Conservation (phyloP, 225 moss, liverwort and hornwort species). For the Polytrichum commune region DNA sequence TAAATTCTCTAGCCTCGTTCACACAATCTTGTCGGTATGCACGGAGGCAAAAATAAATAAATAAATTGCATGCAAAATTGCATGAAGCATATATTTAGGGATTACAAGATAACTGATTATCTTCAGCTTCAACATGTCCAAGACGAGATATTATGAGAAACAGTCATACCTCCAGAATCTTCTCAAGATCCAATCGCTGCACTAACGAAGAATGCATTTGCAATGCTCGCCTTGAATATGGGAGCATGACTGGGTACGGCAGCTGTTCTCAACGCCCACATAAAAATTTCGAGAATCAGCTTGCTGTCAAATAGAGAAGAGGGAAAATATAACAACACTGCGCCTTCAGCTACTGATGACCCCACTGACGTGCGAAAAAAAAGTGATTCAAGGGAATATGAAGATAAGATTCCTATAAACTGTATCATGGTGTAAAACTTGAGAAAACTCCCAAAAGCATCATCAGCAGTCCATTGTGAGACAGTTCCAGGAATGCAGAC, state of each 20-base stretch:
- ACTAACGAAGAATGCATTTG: slow-evolving; percentile 98
- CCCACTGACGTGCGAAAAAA: no score
- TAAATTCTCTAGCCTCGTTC: not conserved
- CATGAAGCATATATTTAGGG: not conserved
- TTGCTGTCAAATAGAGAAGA: no score
- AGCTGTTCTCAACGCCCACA: slow-evolving; percentile 43
- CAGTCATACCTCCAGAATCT: slow-evolving; percentile 70
- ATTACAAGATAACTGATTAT: not conserved
- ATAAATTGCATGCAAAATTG: not conserved
- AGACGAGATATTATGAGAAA: slow-evolving; percentile 7
- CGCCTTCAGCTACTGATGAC: no score
- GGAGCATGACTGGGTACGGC: slow-evolving; percentile 57
- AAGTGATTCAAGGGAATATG: no score
- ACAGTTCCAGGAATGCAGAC: no score
- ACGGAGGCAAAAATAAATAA: slow-evolving; percentile 2
- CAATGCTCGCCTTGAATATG: slow-evolving; percentile 67
- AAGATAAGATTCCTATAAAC: no score
- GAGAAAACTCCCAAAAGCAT: no score
- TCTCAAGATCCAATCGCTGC: slow-evolving; percentile 82
- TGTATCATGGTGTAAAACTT: no score
- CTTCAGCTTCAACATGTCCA: slow-evolving; percentile 13
- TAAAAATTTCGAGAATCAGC: not conserved
- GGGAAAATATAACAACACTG: no score
- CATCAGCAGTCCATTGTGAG: no score
- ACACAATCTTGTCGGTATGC: not conserved